Percentiles rank a stretch among this genome's conserved stretches.
Conservation (phyloP, 148 eudicot species). For the Silene latifolia region DNA sequence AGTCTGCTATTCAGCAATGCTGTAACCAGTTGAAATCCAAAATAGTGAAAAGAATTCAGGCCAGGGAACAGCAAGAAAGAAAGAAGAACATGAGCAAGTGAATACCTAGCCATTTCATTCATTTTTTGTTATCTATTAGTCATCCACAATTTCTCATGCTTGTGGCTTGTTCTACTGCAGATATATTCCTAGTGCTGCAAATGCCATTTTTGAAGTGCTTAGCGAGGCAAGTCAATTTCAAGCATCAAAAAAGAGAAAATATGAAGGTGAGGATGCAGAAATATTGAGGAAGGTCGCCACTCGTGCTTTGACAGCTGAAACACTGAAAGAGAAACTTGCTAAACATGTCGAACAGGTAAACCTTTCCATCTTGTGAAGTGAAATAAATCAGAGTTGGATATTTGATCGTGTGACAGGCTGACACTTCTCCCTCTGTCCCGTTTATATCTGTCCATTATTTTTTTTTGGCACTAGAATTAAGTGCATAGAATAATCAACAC, state of each 20-base stretch:
- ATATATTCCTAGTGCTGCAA: slow-evolving; percentile 80
- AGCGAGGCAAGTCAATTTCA: slow-evolving; percentile 57
- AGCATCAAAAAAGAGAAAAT: slow-evolving; percentile 64
- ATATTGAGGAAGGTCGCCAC: slow-evolving; percentile 62
- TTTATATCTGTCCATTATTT: too few species aligned
- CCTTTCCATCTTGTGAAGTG: slow-evolving; percentile 3
- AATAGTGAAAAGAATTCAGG: slow-evolving; percentile 89
- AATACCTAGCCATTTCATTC: slow-evolving; percentile 23
- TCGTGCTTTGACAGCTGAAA: slow-evolving; percentile 50
- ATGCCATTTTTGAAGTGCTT: slow-evolving; percentile 72
- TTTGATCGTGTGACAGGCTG: background rate
- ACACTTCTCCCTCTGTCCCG: too few species aligned
- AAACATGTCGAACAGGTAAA: slow-evolving; percentile 89
- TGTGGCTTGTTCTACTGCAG: slow-evolving; percentile 29
- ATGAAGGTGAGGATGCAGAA: slow-evolving; percentile 60
- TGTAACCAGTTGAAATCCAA: slow-evolving; percentile 87
- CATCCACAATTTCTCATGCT: slow-evolving; percentile 5
- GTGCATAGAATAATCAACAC: too few species aligned
- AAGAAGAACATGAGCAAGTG: slow-evolving; percentile 90
- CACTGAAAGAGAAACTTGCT: slow-evolving; percentile 78
- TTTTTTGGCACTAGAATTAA: too few species aligned
- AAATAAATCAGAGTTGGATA: background rate
- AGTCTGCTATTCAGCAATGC: slow-evolving; percentile 92
- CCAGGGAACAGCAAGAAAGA: slow-evolving; percentile 98
- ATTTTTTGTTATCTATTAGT: background rate